Percentiles rank a stretch among this genome's conserved stretches.
Evolutionary conservation across 192 early-diverging fungal genomes (phyloP).

Genomic region (Gonapodya prolifera): DNA sequence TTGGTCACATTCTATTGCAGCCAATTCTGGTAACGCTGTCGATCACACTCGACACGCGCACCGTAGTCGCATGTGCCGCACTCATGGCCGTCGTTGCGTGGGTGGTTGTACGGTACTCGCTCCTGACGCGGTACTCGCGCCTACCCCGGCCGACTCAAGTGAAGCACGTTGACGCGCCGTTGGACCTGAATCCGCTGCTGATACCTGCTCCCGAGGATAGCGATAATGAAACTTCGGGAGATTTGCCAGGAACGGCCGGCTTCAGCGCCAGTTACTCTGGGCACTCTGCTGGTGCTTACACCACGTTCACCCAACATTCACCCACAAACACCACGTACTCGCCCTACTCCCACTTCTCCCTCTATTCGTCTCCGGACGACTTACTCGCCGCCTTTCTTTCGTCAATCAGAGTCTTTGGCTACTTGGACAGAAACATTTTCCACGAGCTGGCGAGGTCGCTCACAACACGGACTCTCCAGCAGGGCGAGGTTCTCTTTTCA

Average conservation of each 20-base stretch:
- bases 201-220: neutral
- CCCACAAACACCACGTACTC: neutral
- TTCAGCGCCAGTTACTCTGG: neutral
- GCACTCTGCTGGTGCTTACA: neutral
- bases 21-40: neutral
- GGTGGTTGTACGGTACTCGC: constrained; percentile 50
- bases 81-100: constrained; percentile 17
- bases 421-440: constrained; percentile 91
- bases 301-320: neutral
- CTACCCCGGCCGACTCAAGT: constrained; percentile 32
- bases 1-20: neutral
- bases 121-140: constrained; percentile 61
- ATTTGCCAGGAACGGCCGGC: neutral
- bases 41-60: neutral
- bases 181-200: constrained; percentile 48
- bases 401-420: constrained; percentile 90
- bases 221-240: neutral
- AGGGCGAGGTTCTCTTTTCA: constrained; percentile 16
- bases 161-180: constrained; percentile 19
- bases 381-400: constrained; percentile 62
- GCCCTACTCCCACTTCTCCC: neutral
- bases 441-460: constrained; percentile 89
- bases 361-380: too few species aligned
- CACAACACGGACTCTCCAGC: constrained; percentile 37
- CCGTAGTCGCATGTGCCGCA: neutral